These are phyloP conservation scores for Mortierella antarctica DNA, from an alignment of 192 early-diverging fungal species.

Conservation along the genomic window DNA sequence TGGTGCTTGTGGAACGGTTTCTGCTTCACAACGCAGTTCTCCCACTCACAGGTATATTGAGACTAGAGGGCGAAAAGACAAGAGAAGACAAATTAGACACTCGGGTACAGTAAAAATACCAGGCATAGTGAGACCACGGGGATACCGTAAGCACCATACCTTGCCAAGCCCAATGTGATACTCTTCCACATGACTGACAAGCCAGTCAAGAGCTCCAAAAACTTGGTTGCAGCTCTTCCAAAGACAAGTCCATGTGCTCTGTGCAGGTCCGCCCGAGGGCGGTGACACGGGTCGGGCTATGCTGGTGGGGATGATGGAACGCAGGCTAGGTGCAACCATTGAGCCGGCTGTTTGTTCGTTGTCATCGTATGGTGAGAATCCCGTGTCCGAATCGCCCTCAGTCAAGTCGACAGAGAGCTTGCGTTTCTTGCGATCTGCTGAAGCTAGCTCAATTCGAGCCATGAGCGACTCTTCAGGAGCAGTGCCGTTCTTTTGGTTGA, in stretches of 20 bases:
- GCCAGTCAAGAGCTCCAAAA: slow-evolving; percentile 53
- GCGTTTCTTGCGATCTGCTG: slow-evolving; percentile 36
- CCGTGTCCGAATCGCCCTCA: slow-evolving; percentile 42
- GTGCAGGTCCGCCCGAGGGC: slow-evolving; percentile 10
- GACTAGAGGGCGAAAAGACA: slow-evolving; percentile 18
- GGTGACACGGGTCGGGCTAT: slow-evolving; percentile 17
- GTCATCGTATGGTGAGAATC: slow-evolving; percentile 35
- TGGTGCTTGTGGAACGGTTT: slow-evolving; percentile 79
- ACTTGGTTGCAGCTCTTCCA: slow-evolving; percentile 64
- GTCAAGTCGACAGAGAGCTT: slow-evolving; percentile 41
- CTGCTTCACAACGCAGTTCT: slow-evolving; percentile 62
- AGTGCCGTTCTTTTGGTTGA: slow-evolving; percentile 37
- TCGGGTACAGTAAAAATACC: background rate
- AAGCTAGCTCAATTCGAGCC: slow-evolving; percentile 36
- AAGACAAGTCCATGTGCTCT: slow-evolving; percentile 56
- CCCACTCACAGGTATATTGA: slow-evolving; percentile 64
- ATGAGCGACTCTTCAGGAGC: slow-evolving; percentile 40
- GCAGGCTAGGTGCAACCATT: slow-evolving; percentile 20
- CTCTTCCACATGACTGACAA: slow-evolving; percentile 66
- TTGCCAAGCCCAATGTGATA: slow-evolving; percentile 70
- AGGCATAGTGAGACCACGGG: slow-evolving; percentile 57
- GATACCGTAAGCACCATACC: slow-evolving; percentile 24
- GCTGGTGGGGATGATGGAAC: slow-evolving; percentile 15
- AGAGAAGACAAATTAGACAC: background rate
- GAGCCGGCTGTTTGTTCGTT: slow-evolving; percentile 9